Base-by-base conservation (phyloP, 192 early-diverging fungal species). In the Entomortierella chlamydospora region DNA sequence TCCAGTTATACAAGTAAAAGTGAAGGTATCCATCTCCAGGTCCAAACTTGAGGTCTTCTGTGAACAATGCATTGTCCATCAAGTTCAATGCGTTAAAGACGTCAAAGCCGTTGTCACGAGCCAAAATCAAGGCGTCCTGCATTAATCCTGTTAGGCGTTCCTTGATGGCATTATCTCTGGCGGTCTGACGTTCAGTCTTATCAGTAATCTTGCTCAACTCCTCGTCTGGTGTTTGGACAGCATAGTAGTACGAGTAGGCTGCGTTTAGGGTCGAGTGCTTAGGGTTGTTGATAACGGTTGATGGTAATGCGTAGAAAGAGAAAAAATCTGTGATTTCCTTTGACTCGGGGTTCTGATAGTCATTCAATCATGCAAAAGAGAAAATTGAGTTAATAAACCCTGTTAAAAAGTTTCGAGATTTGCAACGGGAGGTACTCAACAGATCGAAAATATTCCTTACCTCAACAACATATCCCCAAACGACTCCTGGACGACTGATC, bases 1-100 rank as follows among this genome's bases (percentile, higher is more conserved):
- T 84, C 89, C 96, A 99, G 86, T 99, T 99, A 86, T 95, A 99
- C 64, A 99, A 81, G 81, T 99, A 99, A 84, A 94, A 99, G 79
- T 98, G 92, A 63, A 99, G 83, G 78, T 89, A 88, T 0, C 98
- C 98, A 69, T 99, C 97, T 47, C 98, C 98, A 20, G 87, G 85
- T 43, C 95, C 95, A 84, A 99, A 99, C 72, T 92, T 93, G 25
- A 97, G 90, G 28, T 93, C 90, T 5, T 93, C 89, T 4, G 93
- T 76, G 70, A 97, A 95, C 60, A 87, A 55, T 7, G 76, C 57
- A 84, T 99, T 99, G 61, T 96, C 95, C 94, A 97, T 93, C 76
- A 99, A 85, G 63, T 94, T 88, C 70, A 99, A 83, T 53, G 93
- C 94, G 83, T 99, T 99, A 69, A 98, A 92, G 26, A 99, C 98